Evolutionary conservation across 257 asterid species (phyloP).

Genomic region (Rhazya stricta): DNA sequence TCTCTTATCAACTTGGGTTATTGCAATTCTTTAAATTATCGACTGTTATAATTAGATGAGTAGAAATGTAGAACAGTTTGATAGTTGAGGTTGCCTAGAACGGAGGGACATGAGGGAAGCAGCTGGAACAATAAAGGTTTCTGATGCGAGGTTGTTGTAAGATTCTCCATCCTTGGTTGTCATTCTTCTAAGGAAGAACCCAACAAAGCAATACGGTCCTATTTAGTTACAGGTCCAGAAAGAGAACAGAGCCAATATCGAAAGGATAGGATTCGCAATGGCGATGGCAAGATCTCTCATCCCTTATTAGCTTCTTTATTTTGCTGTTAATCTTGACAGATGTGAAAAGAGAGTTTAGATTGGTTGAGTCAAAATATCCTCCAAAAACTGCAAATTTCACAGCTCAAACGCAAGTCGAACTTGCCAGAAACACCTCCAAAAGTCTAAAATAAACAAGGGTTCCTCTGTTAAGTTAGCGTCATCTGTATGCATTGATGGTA

Average conservation of each 20-base stretch:
- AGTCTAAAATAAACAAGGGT: neutral
- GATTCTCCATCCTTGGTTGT: constrained; percentile 12
- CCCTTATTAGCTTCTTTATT: neutral
- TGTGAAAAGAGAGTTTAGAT: neutral
- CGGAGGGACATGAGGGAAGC: neutral
- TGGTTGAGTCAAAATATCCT: constrained; percentile 13
- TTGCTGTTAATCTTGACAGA: neutral
- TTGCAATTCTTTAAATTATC: too few relatives aligned
- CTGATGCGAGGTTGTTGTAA: constrained; percentile 2
- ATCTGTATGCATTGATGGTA: neutral
- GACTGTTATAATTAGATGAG: too few relatives aligned
- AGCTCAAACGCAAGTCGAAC: neutral
- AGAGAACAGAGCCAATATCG: neutral
- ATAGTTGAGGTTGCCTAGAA: neutral
- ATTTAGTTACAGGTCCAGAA: constrained; percentile 8
- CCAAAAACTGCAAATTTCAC: constrained; percentile 2
- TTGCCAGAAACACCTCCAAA: neutral
- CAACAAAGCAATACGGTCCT: constrained; percentile 18
- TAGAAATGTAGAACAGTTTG: too few relatives aligned
- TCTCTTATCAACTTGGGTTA: too few relatives aligned
- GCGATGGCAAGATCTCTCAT: neutral
- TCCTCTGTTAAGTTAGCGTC: neutral
- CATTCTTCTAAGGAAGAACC: constrained; percentile 2
- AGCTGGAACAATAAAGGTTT: constrained; percentile 14
- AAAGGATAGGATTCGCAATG: constrained; percentile 14